Evolutionary conservation across 2,329 filamentous ascomycete species (phyloP).

Genomic region (Aspergillus felis): DNA sequence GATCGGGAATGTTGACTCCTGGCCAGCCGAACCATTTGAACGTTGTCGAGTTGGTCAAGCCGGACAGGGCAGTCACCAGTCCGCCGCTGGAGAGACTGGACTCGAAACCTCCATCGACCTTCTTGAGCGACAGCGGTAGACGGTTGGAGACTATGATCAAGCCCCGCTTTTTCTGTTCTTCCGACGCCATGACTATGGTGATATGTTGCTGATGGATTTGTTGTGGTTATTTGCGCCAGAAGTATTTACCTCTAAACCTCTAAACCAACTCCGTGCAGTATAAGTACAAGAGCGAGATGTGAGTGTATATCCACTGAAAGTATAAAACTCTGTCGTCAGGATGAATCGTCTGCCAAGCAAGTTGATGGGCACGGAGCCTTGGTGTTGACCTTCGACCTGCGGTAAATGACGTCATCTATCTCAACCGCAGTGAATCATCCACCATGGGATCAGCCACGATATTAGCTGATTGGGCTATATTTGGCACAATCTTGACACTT

Average conservation of each 20-base stretch:
- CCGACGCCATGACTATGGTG: background rate
- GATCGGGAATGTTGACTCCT: slow-evolving; percentile 77
- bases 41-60: slow-evolving; percentile 79
- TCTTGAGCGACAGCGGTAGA: slow-evolving; percentile 87
- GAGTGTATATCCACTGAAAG: too few species aligned
- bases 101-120: slow-evolving; percentile 72
- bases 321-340: background rate
- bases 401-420: background rate
- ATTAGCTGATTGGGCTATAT: too few species aligned
- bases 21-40: slow-evolving; percentile 99
- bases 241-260: background rate
- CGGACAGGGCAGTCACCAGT: slow-evolving; percentile 83
- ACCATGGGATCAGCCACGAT: too few species aligned
- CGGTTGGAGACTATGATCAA: slow-evolving; percentile 80
- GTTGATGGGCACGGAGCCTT: background rate
- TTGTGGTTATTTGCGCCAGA: too few species aligned
- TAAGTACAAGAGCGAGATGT: too few species aligned
- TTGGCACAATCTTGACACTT: too few species aligned
- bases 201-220: background rate
- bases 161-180: slow-evolving; percentile 18
- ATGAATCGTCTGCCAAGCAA: background rate
- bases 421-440: too few species aligned
- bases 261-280: too few species aligned
- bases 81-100: slow-evolving; percentile 91
- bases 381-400: background rate